These are phyloP conservation scores for Dacryopinax primogenitus DNA, from an alignment of 768 basidiomycete genomes.

Conservation along the genomic window DNA sequence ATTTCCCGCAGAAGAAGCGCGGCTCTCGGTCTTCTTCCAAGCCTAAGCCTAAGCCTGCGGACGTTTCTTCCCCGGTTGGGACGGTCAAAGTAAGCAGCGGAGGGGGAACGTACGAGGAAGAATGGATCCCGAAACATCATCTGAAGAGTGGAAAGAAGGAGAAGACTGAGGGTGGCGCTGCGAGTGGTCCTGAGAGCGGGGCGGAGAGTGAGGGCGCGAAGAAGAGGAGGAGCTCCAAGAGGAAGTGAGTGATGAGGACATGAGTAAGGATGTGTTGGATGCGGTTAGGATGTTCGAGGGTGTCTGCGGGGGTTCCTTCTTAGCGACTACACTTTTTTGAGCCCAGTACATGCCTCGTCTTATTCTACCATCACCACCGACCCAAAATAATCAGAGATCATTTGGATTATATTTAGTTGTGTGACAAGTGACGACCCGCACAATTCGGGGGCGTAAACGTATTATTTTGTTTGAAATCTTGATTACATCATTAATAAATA, in stretches of 20 bases:
- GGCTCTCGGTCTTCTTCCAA: constrained; percentile 35
- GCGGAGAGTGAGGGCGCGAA: constrained; percentile 13
- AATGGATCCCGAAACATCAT: constrained; percentile 89
- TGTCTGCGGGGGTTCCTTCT: too few species aligned
- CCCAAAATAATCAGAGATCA: too few species aligned
- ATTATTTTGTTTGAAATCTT: too few species aligned
- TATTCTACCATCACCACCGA: too few species aligned
- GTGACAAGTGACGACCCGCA: too few species aligned
- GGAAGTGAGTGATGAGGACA: not conserved
- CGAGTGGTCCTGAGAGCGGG: constrained; percentile 45
- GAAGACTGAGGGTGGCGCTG: constrained; percentile 33
- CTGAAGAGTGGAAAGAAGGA: constrained; percentile 43
- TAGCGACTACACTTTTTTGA: too few species aligned
- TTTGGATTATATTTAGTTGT: too few species aligned
- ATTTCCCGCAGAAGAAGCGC: constrained; percentile 44
- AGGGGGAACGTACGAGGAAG: constrained; percentile 64
- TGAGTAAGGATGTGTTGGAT: too few species aligned
- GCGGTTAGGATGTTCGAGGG: too few species aligned
- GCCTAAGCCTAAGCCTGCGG: constrained; percentile 22
- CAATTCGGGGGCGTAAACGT: too few species aligned
- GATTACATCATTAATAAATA: too few species aligned
- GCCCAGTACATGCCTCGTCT: too few species aligned
- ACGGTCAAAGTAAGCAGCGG: constrained; percentile 47
- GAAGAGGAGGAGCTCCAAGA: constrained; percentile 12
- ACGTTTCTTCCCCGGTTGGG: constrained; percentile 43